Percentiles rank a stretch among this genome's conserved stretches.
Conservation (phyloP, 768 basidiomycete genomes). For the Leccinum subtestaceum region DNA sequence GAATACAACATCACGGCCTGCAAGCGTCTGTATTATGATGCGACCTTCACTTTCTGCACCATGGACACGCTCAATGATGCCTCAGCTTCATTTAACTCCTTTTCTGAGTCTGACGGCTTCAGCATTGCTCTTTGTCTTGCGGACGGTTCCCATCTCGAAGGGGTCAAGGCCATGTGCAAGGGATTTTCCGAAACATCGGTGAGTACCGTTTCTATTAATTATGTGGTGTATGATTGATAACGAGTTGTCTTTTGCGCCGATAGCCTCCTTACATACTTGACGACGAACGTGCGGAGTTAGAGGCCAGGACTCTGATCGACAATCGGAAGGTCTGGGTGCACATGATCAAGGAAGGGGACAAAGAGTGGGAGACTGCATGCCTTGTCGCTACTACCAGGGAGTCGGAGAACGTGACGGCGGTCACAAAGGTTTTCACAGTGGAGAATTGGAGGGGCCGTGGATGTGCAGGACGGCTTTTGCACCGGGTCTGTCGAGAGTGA, state of each 20-base stretch:
- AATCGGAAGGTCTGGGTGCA: slow-evolving; percentile 60
- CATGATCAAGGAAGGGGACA: slow-evolving; percentile 34
- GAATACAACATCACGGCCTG: slow-evolving; percentile 22
- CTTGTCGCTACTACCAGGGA: slow-evolving; percentile 69
- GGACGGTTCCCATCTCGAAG: slow-evolving; percentile 25
- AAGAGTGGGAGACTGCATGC: slow-evolving; percentile 47
- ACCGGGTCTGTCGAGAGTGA: slow-evolving; percentile 54
- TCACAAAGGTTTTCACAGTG: slow-evolving; percentile 72
- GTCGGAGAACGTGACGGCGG: slow-evolving; percentile 52
- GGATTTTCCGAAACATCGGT: slow-evolving; percentile 61
- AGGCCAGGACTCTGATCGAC: slow-evolving; percentile 50
- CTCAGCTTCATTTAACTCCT: background rate
- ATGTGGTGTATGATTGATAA: background rate
- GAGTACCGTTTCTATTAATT: slow-evolving; percentile 20
- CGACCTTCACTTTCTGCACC: slow-evolving; percentile 58
- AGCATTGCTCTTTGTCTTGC: slow-evolving; percentile 35
- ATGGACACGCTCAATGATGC: slow-evolving; percentile 34
- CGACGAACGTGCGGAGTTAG: slow-evolving; percentile 38
- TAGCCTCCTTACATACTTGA: slow-evolving; percentile 58
- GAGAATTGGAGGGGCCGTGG: slow-evolving; percentile 48
- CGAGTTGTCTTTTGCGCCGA: background rate
- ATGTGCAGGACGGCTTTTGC: slow-evolving; percentile 61
- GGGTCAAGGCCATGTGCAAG: slow-evolving; percentile 48
- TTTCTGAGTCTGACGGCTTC: slow-evolving; percentile 12
- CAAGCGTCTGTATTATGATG: slow-evolving; percentile 56